These are phyloP conservation scores for Fragaria iinumae DNA, from an alignment of 306 rosid genomes.

Conservation along the genomic window DNA sequence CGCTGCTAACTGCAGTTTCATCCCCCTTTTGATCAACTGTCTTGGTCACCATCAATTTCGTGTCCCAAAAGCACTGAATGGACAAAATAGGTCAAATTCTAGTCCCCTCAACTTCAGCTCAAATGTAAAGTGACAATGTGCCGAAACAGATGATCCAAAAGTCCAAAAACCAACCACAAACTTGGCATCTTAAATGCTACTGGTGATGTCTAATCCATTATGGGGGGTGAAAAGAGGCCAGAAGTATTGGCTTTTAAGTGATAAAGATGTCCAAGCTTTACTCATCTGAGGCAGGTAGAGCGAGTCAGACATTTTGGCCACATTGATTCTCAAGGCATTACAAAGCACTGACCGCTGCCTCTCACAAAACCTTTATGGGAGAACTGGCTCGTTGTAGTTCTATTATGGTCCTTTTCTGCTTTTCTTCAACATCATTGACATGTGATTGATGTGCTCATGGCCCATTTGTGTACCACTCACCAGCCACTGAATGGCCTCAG, in stretches of 20 bases:
- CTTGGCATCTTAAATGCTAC: conserved; percentile 9
- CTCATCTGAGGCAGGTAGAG: neutral
- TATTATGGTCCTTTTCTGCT: conserved; percentile 68
- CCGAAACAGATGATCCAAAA: neutral
- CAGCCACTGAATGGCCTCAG: conserved; percentile 90
- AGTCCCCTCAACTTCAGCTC: conserved; percentile 8
- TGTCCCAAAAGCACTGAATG: conserved; percentile 1
- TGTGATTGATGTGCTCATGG: conserved; percentile 52
- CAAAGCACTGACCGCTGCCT: neutral
- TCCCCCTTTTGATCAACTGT: neutral
- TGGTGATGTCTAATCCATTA: conserved; percentile 4
- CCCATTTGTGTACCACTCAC: conserved; percentile 60
- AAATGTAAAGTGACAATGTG: neutral
- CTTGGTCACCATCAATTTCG: conserved; percentile 13
- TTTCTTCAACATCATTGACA: conserved; percentile 78
- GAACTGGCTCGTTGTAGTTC: conserved; percentile 9
- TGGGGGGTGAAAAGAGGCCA: neutral
- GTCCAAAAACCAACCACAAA: neutral
- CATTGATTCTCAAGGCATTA: conserved; percentile 5
- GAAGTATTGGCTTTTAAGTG: conserved; percentile 1
- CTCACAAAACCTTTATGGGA: conserved; percentile 8
- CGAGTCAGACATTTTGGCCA: neutral
- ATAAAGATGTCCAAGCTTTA: neutral
- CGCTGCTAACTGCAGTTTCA: neutral
- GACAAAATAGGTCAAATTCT: conserved; percentile 12